A percentile compares a stretch with the other conserved stretches of the same genome.
Conservation (phyloP, 345 rosid species). For the Salix udensis region DNA sequence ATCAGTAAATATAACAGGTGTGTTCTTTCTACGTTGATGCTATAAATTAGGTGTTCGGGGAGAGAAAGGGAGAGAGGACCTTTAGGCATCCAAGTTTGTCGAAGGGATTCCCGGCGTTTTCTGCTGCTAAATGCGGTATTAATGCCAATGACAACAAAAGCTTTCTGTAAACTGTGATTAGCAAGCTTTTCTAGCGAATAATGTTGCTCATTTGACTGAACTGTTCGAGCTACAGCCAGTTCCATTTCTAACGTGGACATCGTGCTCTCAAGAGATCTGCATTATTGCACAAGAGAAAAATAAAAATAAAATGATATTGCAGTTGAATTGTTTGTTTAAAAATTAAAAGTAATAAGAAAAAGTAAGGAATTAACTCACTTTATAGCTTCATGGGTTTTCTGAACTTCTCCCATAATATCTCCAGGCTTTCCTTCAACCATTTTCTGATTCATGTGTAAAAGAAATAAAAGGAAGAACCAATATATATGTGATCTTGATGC, state of each 20-base stretch:
- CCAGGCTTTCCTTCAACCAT: conserved; percentile 50
- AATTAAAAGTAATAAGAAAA: background rate
- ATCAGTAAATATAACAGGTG: background rate
- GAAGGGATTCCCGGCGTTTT: conserved; percentile 71
- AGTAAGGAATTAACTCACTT: conserved; percentile 26
- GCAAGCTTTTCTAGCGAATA: conserved; percentile 11
- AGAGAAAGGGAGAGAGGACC: conserved; percentile 21
- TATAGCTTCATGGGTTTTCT: conserved; percentile 65
- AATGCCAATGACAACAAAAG: conserved; percentile 78
- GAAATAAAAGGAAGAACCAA: no score
- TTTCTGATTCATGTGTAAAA: conserved; percentile 32
- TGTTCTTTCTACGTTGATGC: background rate
- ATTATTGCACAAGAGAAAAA: background rate
- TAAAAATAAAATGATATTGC: no score
- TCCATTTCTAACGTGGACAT: conserved; percentile 66
- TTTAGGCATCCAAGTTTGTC: conserved; percentile 83
- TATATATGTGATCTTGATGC: no score
- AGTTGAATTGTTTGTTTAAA: no score
- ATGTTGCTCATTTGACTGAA: conserved; percentile 18
- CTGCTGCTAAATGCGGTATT: conserved; percentile 90
- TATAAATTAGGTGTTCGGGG: no score
- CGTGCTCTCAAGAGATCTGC: conserved; percentile 66
- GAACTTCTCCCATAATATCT: conserved; percentile 63
- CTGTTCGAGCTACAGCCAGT: conserved; percentile 45
- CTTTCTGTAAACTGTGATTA: conserved; percentile 52